These are phyloP conservation scores for Neonectria sp. DNA, from an alignment of 2,329 filamentous ascomycete genomes.

Conservation along the genomic window DNA sequence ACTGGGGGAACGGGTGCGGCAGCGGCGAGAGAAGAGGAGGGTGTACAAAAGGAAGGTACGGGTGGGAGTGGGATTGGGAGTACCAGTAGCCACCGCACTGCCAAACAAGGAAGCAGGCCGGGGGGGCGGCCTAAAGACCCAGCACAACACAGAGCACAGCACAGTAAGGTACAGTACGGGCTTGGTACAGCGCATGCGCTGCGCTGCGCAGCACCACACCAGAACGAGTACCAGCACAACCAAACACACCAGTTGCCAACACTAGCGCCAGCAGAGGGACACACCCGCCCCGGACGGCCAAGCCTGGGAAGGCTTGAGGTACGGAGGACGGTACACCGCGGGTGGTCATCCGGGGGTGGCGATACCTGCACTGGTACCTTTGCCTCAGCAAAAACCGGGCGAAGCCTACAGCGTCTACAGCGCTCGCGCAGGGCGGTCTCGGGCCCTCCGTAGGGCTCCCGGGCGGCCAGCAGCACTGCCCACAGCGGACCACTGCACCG, in stretches of 20 bases:
- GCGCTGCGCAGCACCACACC: conserved; percentile 16
- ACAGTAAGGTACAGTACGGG: conserved; percentile 21
- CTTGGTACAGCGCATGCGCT: conserved; percentile 16
- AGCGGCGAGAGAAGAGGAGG: conserved; percentile 47
- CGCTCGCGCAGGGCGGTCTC: conserved; percentile 19
- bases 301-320: conserved; percentile 35
- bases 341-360: conserved; percentile 31
- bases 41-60: conserved; percentile 45
- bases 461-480: conserved; percentile 24
- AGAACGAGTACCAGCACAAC: conserved; percentile 28
- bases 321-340: conserved; percentile 40
- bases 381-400: conserved; percentile 6
- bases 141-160: conserved; percentile 28
- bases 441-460: conserved; percentile 26
- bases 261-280: conserved; percentile 35
- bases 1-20: conserved; percentile 50
- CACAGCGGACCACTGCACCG: conserved; percentile 25
- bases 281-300: conserved; percentile 38
- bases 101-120: conserved; percentile 48
- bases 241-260: conserved; percentile 26
- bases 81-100: conserved; percentile 33
- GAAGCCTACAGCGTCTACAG: conserved; percentile 21
- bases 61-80: conserved; percentile 42
- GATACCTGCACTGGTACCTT: conserved; percentile 36
- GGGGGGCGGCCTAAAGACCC: conserved; percentile 36